Conservation (phyloP, 179 eudicot species). For the Camellia oleifera region DNA sequence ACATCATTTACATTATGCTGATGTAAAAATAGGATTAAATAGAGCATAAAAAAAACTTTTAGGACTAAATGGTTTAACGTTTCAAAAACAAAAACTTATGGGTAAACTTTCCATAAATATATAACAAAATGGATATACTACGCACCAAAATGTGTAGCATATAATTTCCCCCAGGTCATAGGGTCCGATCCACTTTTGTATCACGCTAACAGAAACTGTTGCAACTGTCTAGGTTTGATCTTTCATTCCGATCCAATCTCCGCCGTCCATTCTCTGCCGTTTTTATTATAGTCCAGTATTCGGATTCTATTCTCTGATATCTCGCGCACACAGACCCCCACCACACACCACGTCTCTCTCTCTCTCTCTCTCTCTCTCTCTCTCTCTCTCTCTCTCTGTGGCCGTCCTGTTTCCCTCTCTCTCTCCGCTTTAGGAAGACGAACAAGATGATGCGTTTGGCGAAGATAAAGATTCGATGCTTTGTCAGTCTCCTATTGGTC, state of each 20-base stretch:
- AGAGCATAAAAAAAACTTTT: too few relatives aligned
- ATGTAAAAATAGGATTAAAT: too few relatives aligned
- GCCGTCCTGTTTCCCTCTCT: too few relatives aligned
- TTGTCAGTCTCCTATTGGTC: slow-evolving; percentile 3
- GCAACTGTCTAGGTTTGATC: slow-evolving; percentile 12
- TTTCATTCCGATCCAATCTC: slow-evolving; percentile 4
- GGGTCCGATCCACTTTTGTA: not conserved
- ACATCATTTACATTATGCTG: too few relatives aligned
- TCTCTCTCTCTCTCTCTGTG: not conserved
- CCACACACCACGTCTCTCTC: too few relatives aligned
- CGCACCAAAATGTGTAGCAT: too few relatives aligned
- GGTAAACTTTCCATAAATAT: too few relatives aligned
- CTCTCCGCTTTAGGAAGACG: not conserved
- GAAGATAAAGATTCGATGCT: slow-evolving; percentile 8
- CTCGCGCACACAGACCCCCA: too few relatives aligned
- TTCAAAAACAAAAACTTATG: too few relatives aligned
- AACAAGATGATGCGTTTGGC: not conserved
- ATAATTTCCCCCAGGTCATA: not conserved
- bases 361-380: slow-evolving; percentile 7
- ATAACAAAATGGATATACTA: too few relatives aligned
- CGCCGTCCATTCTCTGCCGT: slow-evolving; percentile 17
- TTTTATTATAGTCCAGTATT: not conserved
- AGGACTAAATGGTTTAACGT: too few relatives aligned
- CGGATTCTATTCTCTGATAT: slow-evolving; percentile 2
- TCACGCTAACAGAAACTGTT: not conserved